These are phyloP conservation scores for Rhodotorula glutinis DNA, from an alignment of 1,284 basidiomycete species.

Conservation along the genomic window DNA sequence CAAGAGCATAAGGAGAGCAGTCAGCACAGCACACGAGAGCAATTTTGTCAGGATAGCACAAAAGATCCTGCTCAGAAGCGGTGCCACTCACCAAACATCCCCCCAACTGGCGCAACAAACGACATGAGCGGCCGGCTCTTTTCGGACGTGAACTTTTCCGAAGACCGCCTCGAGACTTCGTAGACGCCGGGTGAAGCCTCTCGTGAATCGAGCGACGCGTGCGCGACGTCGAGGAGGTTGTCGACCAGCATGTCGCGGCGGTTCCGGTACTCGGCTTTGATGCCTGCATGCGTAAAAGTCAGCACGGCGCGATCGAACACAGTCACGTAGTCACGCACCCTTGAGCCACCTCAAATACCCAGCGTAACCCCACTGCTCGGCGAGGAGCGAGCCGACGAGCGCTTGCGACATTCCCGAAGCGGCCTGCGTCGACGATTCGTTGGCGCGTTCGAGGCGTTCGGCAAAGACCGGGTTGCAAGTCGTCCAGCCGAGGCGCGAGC, in stretches of 20 bases:
- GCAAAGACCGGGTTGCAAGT: conserved; percentile 64
- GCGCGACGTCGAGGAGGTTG: conserved; percentile 47
- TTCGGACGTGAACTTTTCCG: neutral
- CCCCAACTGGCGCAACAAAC: conserved; percentile 42
- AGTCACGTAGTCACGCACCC: conserved; percentile 46
- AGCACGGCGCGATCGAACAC: neutral
- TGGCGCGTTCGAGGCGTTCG: conserved; percentile 70
- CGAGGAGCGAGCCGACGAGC: conserved; percentile 61
- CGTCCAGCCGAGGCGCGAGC: conserved; percentile 73
- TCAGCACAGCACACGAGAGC: too few species aligned
- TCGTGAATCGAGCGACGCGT: conserved; percentile 33
- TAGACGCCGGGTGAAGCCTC: neutral
- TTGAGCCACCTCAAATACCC: conserved; percentile 75
- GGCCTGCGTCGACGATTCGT: conserved; percentile 67
- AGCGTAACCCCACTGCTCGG: conserved; percentile 61
- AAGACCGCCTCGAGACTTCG: neutral
- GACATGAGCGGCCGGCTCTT: conserved; percentile 27
- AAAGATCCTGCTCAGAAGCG: too few species aligned
- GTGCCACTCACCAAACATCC: conserved; percentile 42
- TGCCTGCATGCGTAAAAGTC: conserved; percentile 48
- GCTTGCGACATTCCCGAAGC: conserved; percentile 69
- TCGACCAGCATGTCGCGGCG: conserved; percentile 65
- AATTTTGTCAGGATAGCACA: neutral
- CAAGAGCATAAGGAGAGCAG: conserved; percentile 39
- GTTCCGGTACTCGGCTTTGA: conserved; percentile 58